phyloP scores from a whole-genome alignment of 2,329 filamentous ascomycete species.

The Anisogramma anomala region DNA sequence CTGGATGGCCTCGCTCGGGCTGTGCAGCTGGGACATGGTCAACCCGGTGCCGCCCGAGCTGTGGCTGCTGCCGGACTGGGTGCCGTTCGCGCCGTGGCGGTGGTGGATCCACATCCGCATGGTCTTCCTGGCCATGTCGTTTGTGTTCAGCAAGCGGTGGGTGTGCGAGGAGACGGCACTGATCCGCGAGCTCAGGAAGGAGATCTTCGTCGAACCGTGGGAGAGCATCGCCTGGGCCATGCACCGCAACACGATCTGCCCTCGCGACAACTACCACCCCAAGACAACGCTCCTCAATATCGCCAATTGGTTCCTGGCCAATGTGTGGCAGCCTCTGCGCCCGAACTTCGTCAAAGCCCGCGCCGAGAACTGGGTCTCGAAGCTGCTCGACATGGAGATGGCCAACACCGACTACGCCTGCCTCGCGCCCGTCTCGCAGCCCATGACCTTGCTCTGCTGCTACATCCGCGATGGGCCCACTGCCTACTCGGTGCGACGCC shows the following conservation, averaged over 20 bases:
- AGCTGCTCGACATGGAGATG: slow-evolving; percentile 82
- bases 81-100: slow-evolving; percentile 78
- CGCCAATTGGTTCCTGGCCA: slow-evolving; percentile 66
- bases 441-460: slow-evolving; percentile 81
- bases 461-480: slow-evolving; percentile 76
- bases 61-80: slow-evolving; percentile 87
- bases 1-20: slow-evolving; percentile 76
- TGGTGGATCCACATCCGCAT: slow-evolving; percentile 99
- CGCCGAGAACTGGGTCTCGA: slow-evolving; percentile 71
- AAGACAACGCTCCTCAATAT: slow-evolving; percentile 75
- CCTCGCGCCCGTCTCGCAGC: slow-evolving; percentile 77
- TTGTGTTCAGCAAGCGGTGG: slow-evolving; percentile 76
- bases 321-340: slow-evolving; percentile 69
- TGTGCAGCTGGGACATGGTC: slow-evolving; percentile 81
- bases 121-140: slow-evolving; percentile 90
- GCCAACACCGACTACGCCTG: slow-evolving; percentile 81
- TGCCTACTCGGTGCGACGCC: slow-evolving; percentile 58
- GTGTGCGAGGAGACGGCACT: slow-evolving; percentile 63
- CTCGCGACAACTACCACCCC: slow-evolving; percentile 80
- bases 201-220: slow-evolving; percentile 72
- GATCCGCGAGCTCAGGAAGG: slow-evolving; percentile 60
- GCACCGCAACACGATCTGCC: slow-evolving; percentile 72
- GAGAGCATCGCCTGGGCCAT: slow-evolving; percentile 64
- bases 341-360: slow-evolving; percentile 50
- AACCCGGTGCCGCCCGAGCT: slow-evolving; percentile 90